Evolutionary conservation across 305 asterid species (phyloP).

Genomic region (Fraxinus xanthoxyloides): DNA sequence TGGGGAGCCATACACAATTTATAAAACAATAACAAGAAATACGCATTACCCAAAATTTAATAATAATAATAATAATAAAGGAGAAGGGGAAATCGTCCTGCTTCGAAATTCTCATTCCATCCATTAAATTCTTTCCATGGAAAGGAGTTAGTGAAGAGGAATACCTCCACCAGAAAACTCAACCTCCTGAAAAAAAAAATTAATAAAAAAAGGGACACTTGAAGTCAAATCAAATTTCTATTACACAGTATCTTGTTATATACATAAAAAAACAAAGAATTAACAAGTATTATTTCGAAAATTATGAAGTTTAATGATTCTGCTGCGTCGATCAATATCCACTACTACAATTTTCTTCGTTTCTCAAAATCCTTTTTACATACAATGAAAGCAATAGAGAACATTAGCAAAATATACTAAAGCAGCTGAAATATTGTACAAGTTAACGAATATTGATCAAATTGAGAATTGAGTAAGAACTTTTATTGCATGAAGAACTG

Average conservation of each 20-base stretch:
- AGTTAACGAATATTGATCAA: not conserved
- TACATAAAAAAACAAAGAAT: not conserved
- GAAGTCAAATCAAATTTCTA: conserved; percentile 1
- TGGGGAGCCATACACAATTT: not conserved
- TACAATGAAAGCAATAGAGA: not conserved
- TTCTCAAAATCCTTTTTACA: not conserved
- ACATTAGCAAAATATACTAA: not conserved
- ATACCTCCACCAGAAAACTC: conserved; percentile 95
- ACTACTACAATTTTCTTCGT: not conserved
- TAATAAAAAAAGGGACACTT: not conserved
- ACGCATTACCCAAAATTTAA: not conserved
- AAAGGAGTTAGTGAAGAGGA: conserved; percentile 37
- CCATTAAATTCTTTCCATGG: not conserved
- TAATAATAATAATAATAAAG: not conserved
- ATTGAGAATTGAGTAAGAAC: not conserved
- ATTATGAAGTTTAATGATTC: not conserved
- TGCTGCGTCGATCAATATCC: not conserved
- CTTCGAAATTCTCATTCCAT: conserved; percentile 4
- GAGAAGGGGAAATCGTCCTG: not conserved
- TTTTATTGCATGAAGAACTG: not conserved
- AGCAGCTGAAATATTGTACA: not conserved
- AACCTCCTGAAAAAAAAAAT: conserved; percentile 55
- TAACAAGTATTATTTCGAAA: not conserved
- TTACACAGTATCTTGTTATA: not conserved
- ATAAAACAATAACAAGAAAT: not conserved